Percentiles rank a stretch among this genome's conserved stretches.
phyloP scores from a whole-genome alignment of 2,329 filamentous ascomycete species.

The Pyrenophora teres region DNA sequence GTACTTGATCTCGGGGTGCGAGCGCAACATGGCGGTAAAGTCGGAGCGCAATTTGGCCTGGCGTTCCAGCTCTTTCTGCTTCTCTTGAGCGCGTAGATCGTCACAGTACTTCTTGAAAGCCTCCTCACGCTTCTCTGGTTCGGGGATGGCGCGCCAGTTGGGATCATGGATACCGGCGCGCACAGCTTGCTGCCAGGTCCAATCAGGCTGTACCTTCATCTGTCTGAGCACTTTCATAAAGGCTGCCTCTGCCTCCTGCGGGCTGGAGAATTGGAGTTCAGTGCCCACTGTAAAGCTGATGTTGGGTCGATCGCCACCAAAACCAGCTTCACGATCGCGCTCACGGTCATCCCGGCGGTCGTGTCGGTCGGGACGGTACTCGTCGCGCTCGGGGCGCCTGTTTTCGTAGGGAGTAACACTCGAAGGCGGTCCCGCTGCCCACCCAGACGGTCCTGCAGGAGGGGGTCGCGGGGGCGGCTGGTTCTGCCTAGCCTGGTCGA shows the following conservation, averaged over 20 bases:
- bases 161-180: constrained; percentile 85
- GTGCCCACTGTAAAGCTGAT: constrained; percentile 52
- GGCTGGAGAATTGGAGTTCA: constrained; percentile 58
- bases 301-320: constrained; percentile 43
- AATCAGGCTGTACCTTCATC: constrained; percentile 84
- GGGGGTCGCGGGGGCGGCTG: constrained; percentile 50
- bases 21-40: constrained; percentile 94
- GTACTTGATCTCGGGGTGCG: constrained; percentile 95
- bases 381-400: constrained; percentile 37
- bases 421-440: constrained; percentile 61
- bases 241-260: constrained; percentile 88
- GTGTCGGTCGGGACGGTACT: constrained; percentile 35
- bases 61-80: constrained; percentile 91
- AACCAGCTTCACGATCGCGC: constrained; percentile 56
- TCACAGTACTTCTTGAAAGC: constrained; percentile 95
- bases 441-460: constrained; percentile 52
- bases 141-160: constrained; percentile 90
- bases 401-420: constrained; percentile 49
- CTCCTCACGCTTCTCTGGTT: constrained; percentile 85
- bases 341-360: constrained; percentile 31
- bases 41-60: constrained; percentile 88
- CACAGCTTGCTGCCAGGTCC: constrained; percentile 90
- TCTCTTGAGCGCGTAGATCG: constrained; percentile 88
- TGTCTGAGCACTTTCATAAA: constrained; percentile 90
- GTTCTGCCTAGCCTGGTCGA: constrained; percentile 70